Percentiles rank a stretch among this genome's conserved stretches.
Evolutionary conservation across 2,329 filamentous ascomycete species (phyloP).

Genomic region (Fusarium pilosicola): DNA sequence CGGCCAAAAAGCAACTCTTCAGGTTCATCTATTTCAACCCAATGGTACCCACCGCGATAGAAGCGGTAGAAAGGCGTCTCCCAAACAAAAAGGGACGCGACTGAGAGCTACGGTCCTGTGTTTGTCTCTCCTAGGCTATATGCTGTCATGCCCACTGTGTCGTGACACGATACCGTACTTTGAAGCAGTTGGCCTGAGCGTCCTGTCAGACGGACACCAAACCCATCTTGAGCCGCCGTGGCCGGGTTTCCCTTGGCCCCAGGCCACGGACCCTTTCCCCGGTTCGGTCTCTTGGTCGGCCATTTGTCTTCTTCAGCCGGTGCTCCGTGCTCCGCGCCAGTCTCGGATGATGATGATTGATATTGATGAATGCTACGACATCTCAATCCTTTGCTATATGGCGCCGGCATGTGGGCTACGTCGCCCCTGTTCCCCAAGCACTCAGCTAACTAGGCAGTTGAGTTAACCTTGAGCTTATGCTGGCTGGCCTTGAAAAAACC

Average conservation of each 20-base stretch:
- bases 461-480: conserved; percentile 12
- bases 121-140: not conserved
- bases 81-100: not conserved
- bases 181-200: conserved; percentile 39
- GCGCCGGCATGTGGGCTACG: conserved; percentile 5
- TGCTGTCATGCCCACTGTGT: conserved; percentile 5
- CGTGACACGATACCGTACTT: conserved; percentile 19
- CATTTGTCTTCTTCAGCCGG: conserved; percentile 36
- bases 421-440: conserved; percentile 13
- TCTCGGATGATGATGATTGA: conserved; percentile 25
- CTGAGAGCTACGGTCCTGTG: conserved; percentile 9
- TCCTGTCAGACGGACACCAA: conserved; percentile 42
- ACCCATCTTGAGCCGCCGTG: conserved; percentile 33
- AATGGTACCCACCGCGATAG: conserved; percentile 26
- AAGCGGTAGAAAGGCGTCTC: conserved; percentile 2
- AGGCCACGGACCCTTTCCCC: conserved; percentile 36
- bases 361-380: conserved; percentile 17
- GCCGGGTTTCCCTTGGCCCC: conserved; percentile 23
- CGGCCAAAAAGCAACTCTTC: conserved; percentile 27
- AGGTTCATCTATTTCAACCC: conserved; percentile 18
- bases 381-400: not conserved
- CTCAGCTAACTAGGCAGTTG: not conserved
- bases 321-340: conserved; percentile 26
- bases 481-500: not conserved
- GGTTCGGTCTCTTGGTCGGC: conserved; percentile 42